Base-by-base conservation (phyloP, 768 basidiomycete species). In the Dentipellis sp. region DNA sequence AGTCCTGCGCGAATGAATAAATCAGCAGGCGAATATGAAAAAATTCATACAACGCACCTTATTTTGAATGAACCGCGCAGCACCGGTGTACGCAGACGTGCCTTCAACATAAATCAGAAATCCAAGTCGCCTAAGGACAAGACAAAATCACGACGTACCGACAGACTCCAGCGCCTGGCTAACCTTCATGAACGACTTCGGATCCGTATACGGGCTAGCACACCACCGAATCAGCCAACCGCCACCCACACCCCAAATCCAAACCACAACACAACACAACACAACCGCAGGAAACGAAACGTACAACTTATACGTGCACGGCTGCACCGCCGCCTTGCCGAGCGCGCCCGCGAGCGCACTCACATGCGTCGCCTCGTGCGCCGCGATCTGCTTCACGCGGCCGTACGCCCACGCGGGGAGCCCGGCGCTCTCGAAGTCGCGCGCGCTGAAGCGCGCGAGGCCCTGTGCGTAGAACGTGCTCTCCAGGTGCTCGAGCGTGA, bases 81-180 rank as follows among this genome's bases (percentile, higher is more conserved):
- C 78, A 16, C 86, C 86, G 56, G 78, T 72, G 64, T 83, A 86
- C 4, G 83, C 82, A 9, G 79, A 74, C 83, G 74, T 35, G 16
- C 48, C 48, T 50, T 14, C 22, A 16, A 34, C 19, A 29, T 4
- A 29, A 6, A 3, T 29, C 29, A 29, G 29, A 29, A 29, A 29
- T 29, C 29, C 29, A 6, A 10, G n/a, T n/a, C 7, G 1, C 19
- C 19, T 9, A 45, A 45, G n/a, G 42, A 17, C 3, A 0, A n/a
- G 16, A 34, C 23, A 10, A 16, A 10, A 9, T 11, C 9, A 16
- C 12, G 47, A 29, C 5, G 75, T 72, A 10, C 73, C 75, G 45
- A 86, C 78, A 29, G 74, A 71, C 69, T 84, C 82, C 36, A 84
- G 66, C 53, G 75, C 65, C 57, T 71, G 70, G 21, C 78, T 72